Base-by-base conservation (phyloP, 2,329 filamentous ascomycete genomes). In the Hymenoscyphus linearis region DNA sequence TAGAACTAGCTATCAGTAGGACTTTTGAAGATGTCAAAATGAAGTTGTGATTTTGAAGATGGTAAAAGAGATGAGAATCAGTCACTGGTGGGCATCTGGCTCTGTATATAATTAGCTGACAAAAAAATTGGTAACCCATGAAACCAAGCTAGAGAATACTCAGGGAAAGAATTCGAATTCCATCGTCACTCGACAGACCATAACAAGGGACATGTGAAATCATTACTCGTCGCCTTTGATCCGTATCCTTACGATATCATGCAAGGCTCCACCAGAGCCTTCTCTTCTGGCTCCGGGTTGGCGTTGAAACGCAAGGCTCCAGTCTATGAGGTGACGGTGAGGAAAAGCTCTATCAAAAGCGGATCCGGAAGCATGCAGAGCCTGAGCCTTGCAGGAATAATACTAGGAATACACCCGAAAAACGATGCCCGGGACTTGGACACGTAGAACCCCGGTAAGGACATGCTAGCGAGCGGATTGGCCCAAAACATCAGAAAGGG, bases 101-200 rank as follows among this genome's bases (percentile, higher is more conserved):
- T 44, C 18, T 56, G 68, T 70, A 69, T 71, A 71, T 71, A 71
- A 53, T 70, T 63, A 64, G 40, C 36, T 59, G 36, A 31, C 57
- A 27, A 62, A 50, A 50, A 37, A 50, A 36, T 36, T 40, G 6
- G n/a, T 16, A 18, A 22, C 16, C 55, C 55, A 34, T 65, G 66
- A 67, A 69, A 69, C 59, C 47, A 64, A 50, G 61, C 69, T 71
- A 71, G 67, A 67, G 58, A 65, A 69, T 64, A 59, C 37, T 40
- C 58, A 66, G 63, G 64, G 60, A 62, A 63, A 53, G 37, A 56
- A 36, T 62, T 54, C 26, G 40, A 14, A 55, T 26, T 35, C 58
- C 54, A 35, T 52, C 58, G 62, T 65, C 61, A 61, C 59, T 58
- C 58, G 40, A 60, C 57, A 60, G 18, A 31, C 53, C 25, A 34